Conservation (phyloP, 768 basidiomycete species). For the Boletus barrowsii region DNA sequence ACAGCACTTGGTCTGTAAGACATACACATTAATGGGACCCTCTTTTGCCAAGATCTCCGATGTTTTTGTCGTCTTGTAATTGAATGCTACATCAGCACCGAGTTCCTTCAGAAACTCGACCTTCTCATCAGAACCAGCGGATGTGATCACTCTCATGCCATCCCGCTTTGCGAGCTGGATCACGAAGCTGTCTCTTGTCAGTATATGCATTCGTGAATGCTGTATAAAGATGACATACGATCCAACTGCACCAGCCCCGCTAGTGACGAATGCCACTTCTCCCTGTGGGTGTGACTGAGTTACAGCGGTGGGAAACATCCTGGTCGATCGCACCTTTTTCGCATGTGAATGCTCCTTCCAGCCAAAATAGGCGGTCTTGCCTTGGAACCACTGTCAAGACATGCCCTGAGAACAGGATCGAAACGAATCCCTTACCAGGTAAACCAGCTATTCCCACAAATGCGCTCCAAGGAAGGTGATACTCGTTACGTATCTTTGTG, state of each 20-base stretch:
- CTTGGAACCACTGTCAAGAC: conserved; percentile 1
- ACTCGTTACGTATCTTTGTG: conserved; percentile 22
- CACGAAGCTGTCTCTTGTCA: conserved; percentile 34
- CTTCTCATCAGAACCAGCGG: conserved; percentile 73
- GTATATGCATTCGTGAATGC: neutral
- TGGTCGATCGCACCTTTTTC: conserved; percentile 21
- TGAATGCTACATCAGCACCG: conserved; percentile 71
- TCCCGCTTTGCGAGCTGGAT: conserved; percentile 50
- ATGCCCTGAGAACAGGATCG: conserved; percentile 5
- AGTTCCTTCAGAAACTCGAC: conserved; percentile 56
- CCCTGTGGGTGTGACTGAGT: conserved; percentile 30
- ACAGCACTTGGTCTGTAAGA: neutral
- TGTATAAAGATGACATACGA: conserved; percentile 38
- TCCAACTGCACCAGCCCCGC: conserved; percentile 53
- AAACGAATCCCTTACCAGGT: conserved; percentile 6
- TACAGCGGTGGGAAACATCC: no score
- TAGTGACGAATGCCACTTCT: conserved; percentile 47
- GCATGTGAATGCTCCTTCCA: conserved; percentile 18
- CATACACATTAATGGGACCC: conserved; percentile 53
- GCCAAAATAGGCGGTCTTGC: conserved; percentile 17
- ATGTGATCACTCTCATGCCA: conserved; percentile 66
- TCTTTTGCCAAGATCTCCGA: conserved; percentile 51
- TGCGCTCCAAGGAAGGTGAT: conserved; percentile 28
- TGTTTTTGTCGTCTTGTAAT: conserved; percentile 63
- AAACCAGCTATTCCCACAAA: conserved; percentile 31